phyloP scores from a whole-genome alignment of 306 rosid genomes.

The Sicyos edulis region DNA sequence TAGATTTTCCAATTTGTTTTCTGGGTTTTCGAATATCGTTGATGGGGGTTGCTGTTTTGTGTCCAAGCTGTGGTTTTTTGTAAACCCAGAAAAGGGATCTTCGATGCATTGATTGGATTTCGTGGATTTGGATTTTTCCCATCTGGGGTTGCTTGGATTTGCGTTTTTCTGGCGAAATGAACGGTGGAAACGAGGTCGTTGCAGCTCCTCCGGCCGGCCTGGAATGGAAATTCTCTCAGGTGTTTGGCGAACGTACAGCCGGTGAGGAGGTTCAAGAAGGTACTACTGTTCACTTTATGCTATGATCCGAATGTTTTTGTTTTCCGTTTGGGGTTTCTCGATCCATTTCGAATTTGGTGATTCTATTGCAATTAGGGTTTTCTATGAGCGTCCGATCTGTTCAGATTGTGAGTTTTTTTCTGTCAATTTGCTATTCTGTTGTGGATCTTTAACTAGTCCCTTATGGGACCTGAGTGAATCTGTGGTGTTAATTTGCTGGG shows the following conservation, averaged over 20 bases:
- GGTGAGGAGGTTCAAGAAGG: conserved; percentile 99
- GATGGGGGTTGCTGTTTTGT: conserved; percentile 37
- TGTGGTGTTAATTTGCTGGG: not conserved
- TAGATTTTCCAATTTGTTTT: not conserved
- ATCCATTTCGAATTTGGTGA: conserved; percentile 50
- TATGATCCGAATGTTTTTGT: not conserved
- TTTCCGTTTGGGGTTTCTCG: conserved; percentile 32
- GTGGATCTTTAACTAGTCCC: conserved; percentile 25
- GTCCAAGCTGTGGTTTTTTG: conserved; percentile 55
- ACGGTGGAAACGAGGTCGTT: conserved; percentile 83
- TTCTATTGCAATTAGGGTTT: conserved; percentile 50
- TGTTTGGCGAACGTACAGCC: conserved; percentile 95
- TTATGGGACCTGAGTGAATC: too few species aligned
- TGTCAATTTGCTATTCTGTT: conserved; percentile 3
- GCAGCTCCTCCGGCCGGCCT: conserved; percentile 88
- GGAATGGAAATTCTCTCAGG: conserved; percentile 99
- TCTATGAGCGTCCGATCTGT: conserved; percentile 41
- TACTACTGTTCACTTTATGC: conserved; percentile 21
- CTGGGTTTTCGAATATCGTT: conserved; percentile 24
- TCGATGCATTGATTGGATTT: conserved; percentile 54
- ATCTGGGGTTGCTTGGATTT: conserved; percentile 44
- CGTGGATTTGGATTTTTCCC: conserved; percentile 36
- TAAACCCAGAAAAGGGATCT: conserved; percentile 55
- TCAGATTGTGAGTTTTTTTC: conserved; percentile 31
- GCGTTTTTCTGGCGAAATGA: conserved; percentile 42